Conservation (phyloP, 2,329 filamentous ascomycete genomes). For the Penicillium freii region DNA sequence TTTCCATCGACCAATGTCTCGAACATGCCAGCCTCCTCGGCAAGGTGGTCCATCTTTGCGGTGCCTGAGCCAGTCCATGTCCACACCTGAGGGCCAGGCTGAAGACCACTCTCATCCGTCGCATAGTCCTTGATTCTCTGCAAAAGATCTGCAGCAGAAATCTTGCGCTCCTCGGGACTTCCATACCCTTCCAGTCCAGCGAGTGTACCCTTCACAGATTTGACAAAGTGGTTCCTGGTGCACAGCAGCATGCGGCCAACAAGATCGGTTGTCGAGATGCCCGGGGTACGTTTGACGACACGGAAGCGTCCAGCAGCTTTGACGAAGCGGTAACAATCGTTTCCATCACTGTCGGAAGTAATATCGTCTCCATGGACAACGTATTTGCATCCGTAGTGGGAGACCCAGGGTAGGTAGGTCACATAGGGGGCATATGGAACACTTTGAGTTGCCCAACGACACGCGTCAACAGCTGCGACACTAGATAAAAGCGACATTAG, state of each 20-base stretch:
- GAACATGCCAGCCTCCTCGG: conserved; percentile 65
- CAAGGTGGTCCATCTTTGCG: conserved; percentile 38
- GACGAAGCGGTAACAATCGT: conserved; percentile 97
- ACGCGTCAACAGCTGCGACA: conserved; percentile 86
- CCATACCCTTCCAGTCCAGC: conserved; percentile 71
- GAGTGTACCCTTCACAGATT: conserved; percentile 68
- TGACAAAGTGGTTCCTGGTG: conserved; percentile 92
- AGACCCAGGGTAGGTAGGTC: conserved; percentile 88
- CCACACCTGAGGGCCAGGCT: conserved; percentile 80
- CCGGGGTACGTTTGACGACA: conserved; percentile 92
- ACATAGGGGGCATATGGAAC: conserved; percentile 90
- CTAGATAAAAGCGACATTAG: conserved; percentile 43
- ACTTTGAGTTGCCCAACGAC: conserved; percentile 86
- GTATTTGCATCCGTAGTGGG: conserved; percentile 90
- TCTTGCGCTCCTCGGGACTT: conserved; percentile 63
- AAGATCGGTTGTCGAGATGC: conserved; percentile 96
- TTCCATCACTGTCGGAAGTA: conserved; percentile 86
- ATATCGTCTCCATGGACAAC: conserved; percentile 98
- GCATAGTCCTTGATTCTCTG: conserved; percentile 82
- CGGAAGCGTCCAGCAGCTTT: conserved; percentile 93
- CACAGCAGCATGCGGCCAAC: conserved; percentile 96
- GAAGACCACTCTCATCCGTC: conserved; percentile 75
- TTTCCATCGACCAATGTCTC: conserved; percentile 67
- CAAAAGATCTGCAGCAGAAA: conserved; percentile 65
- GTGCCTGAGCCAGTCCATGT: conserved; percentile 61